A percentile compares a stretch with the other conserved stretches of the same genome.
phyloP scores from a whole-genome alignment of 352 stramenopile species.

The Thalassiosira delicatula region DNA sequence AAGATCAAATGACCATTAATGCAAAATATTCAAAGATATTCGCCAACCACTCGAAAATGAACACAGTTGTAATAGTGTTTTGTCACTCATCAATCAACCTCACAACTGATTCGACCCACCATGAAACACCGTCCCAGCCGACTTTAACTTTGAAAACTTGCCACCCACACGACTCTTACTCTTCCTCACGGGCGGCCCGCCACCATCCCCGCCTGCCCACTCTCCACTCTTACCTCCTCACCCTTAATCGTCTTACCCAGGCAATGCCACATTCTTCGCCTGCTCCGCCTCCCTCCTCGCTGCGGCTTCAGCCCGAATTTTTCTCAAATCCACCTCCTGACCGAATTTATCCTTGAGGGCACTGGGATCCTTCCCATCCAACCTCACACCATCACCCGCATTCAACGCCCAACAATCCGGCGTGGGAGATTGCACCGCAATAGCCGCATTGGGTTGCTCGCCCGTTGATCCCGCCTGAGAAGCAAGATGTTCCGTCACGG shows the following conservation, averaged over 20 bases:
- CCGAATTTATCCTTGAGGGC: constrained; percentile 77
- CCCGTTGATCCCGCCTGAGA: constrained; percentile 74
- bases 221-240: constrained; percentile 47
- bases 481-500: constrained; percentile 59
- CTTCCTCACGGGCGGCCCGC: constrained; percentile 59
- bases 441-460: constrained; percentile 81
- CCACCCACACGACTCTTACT: constrained; percentile 71
- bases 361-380: constrained; percentile 77
- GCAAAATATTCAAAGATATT: no score
- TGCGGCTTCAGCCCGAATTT: constrained; percentile 73
- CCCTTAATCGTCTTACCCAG: constrained; percentile 51
- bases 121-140: constrained; percentile 58
- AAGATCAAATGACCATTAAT: no score
- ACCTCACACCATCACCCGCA: constrained; percentile 69
- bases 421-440: constrained; percentile 67
- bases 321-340: constrained; percentile 75
- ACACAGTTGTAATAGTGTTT: no score
- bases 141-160: constrained; percentile 79
- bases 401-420: constrained; percentile 83
- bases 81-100: no score
- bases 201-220: background rate
- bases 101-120: constrained; percentile 55
- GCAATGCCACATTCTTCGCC: constrained; percentile 40
- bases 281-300: constrained; percentile 55
- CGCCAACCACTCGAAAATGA: no score